These are phyloP conservation scores for Coprinopsis strossmayeri DNA, from an alignment of 768 basidiomycete genomes.

Conservation along the genomic window DNA sequence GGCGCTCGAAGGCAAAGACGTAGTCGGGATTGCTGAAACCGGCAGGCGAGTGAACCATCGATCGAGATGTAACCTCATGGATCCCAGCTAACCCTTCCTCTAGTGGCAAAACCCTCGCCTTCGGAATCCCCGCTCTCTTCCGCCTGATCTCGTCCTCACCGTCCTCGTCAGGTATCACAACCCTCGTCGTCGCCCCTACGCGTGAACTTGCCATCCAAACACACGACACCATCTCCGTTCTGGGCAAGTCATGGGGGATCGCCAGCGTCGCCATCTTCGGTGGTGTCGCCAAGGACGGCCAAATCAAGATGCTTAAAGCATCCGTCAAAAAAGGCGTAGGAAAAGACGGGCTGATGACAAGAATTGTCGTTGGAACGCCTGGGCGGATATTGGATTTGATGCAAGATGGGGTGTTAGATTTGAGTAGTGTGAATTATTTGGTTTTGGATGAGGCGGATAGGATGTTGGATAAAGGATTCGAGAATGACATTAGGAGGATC, in stretches of 20 bases:
- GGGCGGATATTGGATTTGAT: constrained; percentile 91
- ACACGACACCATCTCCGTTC: constrained; percentile 68
- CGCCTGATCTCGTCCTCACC: constrained; percentile 42
- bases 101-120: constrained; percentile 94
- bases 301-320: constrained; percentile 62
- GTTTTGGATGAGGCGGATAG: constrained; percentile 97
- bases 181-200: constrained; percentile 88
- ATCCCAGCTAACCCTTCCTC: constrained; percentile 6
- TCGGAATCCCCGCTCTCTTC: constrained; percentile 85
- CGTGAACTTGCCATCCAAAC: constrained; percentile 96
- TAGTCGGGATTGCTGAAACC: constrained; percentile 95
- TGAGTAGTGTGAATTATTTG: constrained; percentile 82
- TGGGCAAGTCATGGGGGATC: constrained; percentile 72
- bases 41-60: constrained; percentile 49
- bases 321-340: constrained; percentile 33
- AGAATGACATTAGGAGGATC: constrained; percentile 92
- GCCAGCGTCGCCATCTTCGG: constrained; percentile 88
- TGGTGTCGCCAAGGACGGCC: constrained; percentile 87
- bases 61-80: neutral
- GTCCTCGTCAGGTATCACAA: constrained; percentile 40
- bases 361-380: constrained; percentile 92
- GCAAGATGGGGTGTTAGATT: constrained; percentile 77
- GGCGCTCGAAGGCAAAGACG: constrained; percentile 73
- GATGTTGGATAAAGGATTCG: constrained; percentile 98
- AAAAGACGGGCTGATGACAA: constrained; percentile 43